A percentile compares a stretch with the other conserved stretches of the same genome.
These are phyloP conservation scores for Mycena crocata DNA, from an alignment of 768 basidiomycete species.

Conservation along the genomic window DNA sequence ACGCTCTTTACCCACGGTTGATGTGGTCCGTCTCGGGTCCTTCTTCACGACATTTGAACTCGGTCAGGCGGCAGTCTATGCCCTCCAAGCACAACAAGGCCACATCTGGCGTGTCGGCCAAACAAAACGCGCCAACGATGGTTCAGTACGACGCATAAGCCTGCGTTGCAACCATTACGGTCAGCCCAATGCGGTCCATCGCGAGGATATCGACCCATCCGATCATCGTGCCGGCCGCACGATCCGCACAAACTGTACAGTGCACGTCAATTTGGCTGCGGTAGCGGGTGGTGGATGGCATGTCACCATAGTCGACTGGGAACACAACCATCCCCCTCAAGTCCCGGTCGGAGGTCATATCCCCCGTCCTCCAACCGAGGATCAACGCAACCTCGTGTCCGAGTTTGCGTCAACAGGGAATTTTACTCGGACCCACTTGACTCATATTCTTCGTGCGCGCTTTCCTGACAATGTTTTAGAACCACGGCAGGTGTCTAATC, in stretches of 20 bases:
- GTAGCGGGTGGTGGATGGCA: conserved; percentile 30
- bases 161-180: conserved; percentile 25
- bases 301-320: conserved; percentile 25
- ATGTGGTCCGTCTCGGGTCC: conserved; percentile 3
- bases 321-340: conserved; percentile 42
- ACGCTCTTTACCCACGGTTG: not conserved
- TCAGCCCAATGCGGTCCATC: not conserved
- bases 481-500: conserved; percentile 44
- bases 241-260: conserved; percentile 29
- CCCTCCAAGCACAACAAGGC: not conserved
- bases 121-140: conserved; percentile 9
- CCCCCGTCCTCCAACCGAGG: conserved; percentile 33
- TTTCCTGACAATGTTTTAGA: conserved; percentile 40
- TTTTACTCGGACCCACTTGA: conserved; percentile 18
- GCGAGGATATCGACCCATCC: conserved; percentile 20
- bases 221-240: conserved; percentile 16
- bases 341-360: conserved; percentile 35
- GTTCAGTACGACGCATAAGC: not conserved
- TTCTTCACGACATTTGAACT: not conserved
- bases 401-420: conserved; percentile 3
- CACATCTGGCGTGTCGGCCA: conserved; percentile 16
- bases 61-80: not conserved
- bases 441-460: conserved; percentile 21
- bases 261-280: conserved; percentile 36
- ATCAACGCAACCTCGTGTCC: conserved; percentile 31